Conservation (phyloP, 768 basidiomycete species). For the Kwoniella bestiolae region DNA sequence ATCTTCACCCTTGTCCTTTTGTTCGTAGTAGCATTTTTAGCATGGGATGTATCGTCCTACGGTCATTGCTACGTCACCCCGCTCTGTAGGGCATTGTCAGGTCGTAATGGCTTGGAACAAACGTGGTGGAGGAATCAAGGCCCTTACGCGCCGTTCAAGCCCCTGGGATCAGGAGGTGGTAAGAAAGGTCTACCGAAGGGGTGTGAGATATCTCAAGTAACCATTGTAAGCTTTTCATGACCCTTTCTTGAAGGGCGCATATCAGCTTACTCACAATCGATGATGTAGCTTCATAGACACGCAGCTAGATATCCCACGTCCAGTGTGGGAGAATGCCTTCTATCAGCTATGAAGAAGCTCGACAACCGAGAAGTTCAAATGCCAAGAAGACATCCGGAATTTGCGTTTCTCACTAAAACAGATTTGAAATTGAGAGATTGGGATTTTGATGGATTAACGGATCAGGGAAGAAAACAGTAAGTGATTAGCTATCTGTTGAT, state of each 20-base stretch:
- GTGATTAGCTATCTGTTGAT: constrained; percentile 4
- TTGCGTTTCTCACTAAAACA: constrained; percentile 41
- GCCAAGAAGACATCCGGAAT: constrained; percentile 40
- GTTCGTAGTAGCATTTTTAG: constrained; percentile 11
- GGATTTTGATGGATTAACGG: constrained; percentile 42
- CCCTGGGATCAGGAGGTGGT: constrained; percentile 41
- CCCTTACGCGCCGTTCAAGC: constrained; percentile 44
- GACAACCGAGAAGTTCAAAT: constrained; percentile 25
- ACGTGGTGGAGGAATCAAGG: constrained; percentile 49
- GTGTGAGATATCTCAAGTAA: constrained; percentile 50
- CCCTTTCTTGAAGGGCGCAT: not conserved
- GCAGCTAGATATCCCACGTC: constrained; percentile 48
- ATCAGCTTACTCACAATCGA: not conserved
- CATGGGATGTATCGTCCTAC: constrained; percentile 40
- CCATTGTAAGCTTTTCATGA: constrained; percentile 32
- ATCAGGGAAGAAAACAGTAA: constrained; percentile 49
- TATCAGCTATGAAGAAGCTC: constrained; percentile 37
- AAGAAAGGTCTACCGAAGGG: constrained; percentile 43
- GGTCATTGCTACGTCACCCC: constrained; percentile 43
- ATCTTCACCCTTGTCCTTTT: constrained; percentile 9
- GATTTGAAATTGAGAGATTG: constrained; percentile 44
- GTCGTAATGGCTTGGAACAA: constrained; percentile 28
- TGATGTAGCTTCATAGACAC: constrained; percentile 47
- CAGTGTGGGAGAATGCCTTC: constrained; percentile 25
- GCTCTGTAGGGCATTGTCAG: constrained; percentile 38